Conservation (phyloP, 2,329 filamentous ascomycete species). For the Pyricularia pennisetigena region DNA sequence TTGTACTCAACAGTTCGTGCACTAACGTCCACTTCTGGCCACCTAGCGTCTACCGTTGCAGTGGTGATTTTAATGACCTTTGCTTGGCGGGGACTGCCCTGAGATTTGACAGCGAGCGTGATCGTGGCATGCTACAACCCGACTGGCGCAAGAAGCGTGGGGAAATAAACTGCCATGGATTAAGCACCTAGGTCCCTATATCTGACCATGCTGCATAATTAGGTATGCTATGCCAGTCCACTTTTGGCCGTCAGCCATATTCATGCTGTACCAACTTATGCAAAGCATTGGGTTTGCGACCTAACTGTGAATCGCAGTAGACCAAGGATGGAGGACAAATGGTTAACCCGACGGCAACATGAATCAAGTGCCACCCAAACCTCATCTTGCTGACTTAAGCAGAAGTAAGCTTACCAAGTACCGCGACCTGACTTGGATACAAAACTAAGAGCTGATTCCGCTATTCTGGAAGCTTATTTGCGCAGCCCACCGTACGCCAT, state of each 20-base stretch:
- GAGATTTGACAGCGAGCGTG: neutral
- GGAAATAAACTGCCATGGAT: neutral
- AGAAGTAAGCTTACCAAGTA: neutral
- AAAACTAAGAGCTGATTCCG: neutral
- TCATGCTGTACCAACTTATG: neutral
- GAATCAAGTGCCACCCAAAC: neutral
- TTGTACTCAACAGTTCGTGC: neutral
- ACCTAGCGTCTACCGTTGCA: neutral
- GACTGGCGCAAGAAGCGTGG: neutral
- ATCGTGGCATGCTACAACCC: neutral
- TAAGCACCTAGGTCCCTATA: neutral
- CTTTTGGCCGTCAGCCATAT: neutral
- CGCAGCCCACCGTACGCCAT: neutral
- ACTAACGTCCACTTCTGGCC: neutral
- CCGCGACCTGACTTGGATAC: neutral
- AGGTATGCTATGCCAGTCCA: neutral
- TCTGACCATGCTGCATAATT: neutral
- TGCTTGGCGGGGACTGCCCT: neutral
- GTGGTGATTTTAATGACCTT: neutral
- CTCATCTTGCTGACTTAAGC: neutral
- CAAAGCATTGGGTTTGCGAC: neutral
- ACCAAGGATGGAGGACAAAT: neutral
- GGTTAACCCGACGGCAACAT: neutral
- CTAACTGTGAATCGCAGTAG: neutral
- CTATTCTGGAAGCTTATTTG: neutral